Base-by-base conservation (phyloP, 1,139 yeast species). In the Spencermartinsiella ligniputridi region DNA sequence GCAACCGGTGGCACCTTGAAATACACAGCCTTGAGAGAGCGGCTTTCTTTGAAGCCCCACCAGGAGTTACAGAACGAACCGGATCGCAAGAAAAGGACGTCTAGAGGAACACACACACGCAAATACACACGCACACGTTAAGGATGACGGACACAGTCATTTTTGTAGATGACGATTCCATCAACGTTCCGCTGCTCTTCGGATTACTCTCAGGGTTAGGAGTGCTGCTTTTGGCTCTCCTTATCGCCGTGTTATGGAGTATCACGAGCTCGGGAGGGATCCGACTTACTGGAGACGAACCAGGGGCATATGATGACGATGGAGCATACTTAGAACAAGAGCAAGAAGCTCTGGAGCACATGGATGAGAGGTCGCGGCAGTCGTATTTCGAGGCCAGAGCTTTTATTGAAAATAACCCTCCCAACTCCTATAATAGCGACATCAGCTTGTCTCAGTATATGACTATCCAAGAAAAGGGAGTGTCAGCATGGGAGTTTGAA, bases 401-500 rank as follows among this genome's bases (percentile, higher is more conserved):
- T 45, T 75, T 56, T 52, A 66, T 68, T n/a, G 69, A 64, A 42
- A 62, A 66, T 12, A 63, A 76, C 41, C 69, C 69, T n/a, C 76
- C 81, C 0, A 67, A 68, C 45, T 62, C 66, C 35, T 57, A 64
- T 29, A 62, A 60, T 41, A 62, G 70, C 15, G 73, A 69, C 47
- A 67, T 67, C 48, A 61, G 66, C 40, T 50, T 77, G 65, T 63
- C 68, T 64, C 67, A 70, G 63, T 74, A 76, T 63, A 68, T 67
- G 66, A 71, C 71, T 21, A 87, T 92, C 29, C 95, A 88, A 58
- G 98, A 94, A 57, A 89, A 87, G 63, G 99, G 97, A 0, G 83
- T 94, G 1, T 70, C 77, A 22, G 98, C 98, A 0, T 92, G 95
- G 94, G 95, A 88, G 58, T 92, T 94, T 61, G 77, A 76, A 48